Evolutionary conservation across 768 basidiomycete genomes (phyloP), one percentile per base, ranked within the genome.

Genomic region (Serendipita vermifera): DNA sequence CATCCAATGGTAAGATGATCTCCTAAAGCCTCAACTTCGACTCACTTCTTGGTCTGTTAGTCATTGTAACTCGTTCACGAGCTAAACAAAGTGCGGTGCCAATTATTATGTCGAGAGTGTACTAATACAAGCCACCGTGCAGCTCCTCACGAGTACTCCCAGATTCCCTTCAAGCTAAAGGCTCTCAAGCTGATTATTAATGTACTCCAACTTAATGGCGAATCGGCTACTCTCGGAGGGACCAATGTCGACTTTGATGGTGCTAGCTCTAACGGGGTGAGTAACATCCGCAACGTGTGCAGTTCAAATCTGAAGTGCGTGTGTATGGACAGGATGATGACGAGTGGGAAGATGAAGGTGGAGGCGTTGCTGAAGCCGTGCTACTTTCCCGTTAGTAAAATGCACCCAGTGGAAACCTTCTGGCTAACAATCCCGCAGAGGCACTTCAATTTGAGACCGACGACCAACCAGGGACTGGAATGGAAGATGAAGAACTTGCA

Each of bases 31-130:
- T 14, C 26, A 27, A 11, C 9, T 17, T 22, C 20, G 20, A 9
- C 55, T 33, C 9, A 33, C 20, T 43, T 26, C 20, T 4, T 43
- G 13, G 3, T 46, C 39, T 43, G 46, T 59, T 66, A 94, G 91
- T 90, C 63, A 97, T 98, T 68, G 90, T 97, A 87, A 98, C 96
- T 46, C 81, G 96, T 59, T 94, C 94, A 31, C 77, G 81, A 63
- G 88, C 96, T 53, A 87, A 82, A 72, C 76, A 74, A 61, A 85
- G 93, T 96, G 70, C 68, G 85, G 69, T 59, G 58, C 54, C 14
- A 36, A 14, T 48, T 58, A 41, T 38, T 26, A 63, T 43, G 59
- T 51, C 58, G 29, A 54, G 29, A 56, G 59, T 22, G 57, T 27
- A 58, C 54, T 56, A 58, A 46, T 41, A 33, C 17, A 55, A 26